Base-by-base conservation (phyloP, 169 alveolate species). In the Plasmodium gaboni region DNA sequence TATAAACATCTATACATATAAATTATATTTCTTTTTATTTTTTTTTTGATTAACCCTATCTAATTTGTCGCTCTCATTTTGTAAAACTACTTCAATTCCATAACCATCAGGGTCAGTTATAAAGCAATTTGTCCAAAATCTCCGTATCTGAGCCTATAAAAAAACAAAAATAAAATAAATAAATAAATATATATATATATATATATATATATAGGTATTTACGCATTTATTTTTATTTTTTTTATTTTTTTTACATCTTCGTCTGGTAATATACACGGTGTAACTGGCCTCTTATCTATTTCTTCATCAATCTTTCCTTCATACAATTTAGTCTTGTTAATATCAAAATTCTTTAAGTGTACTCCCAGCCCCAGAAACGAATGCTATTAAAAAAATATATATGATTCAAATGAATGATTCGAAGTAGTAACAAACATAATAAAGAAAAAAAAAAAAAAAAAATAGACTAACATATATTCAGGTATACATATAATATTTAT, bases 81-180 rank as follows among this genome's bases (percentile, higher is more conserved):
- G 38, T 50, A 80, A 48, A 24, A 80, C 83, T 28, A 80, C 80
- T 59, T 80, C 90, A 57, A 80, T 80, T 17, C 90, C 90, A 60
- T 80, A 80, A 42, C 90, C 90, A 15, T 80, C 90, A 9, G 90
- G 90, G 38, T 80, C 90, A 8, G 90, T 80, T 70, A 80, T 70
- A 59, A 80, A 80, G 51, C 90, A 80, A 24, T 80, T 80, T 13
- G 63, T 80, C 61, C 73, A 51, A 63, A 53, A 80, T 22, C 72
- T 59, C 44, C 90, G 50, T 7, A 67, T 46, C 68, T 80, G 90
- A 9, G 90, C 90, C 90, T 80, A 55, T 46, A 38, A 2, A 0
- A 32, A 5, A 0, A 32, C 6, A 32, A 32, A 32, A 32, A 32
- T 32, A 4, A 32, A 4, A 32, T 32, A 28, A 28, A 28, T 28